Conservation (phyloP, 306 rosid genomes). For the Fagus crenata region DNA sequence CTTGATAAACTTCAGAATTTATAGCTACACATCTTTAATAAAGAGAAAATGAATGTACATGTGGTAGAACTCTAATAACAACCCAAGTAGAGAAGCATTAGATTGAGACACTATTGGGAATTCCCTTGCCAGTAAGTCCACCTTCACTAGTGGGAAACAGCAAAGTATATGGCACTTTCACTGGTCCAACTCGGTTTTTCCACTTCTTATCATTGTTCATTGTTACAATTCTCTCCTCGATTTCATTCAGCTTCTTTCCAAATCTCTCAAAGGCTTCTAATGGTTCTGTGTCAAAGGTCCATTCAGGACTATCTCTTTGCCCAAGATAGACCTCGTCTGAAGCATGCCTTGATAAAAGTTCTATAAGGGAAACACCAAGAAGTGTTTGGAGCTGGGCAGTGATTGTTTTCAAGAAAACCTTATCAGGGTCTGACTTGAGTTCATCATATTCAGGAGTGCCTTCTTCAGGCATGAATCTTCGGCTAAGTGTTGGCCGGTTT, state of each 20-base stretch:
- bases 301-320: slow-evolving; percentile 49
- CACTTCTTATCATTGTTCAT: slow-evolving; percentile 52
- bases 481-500: slow-evolving; percentile 47
- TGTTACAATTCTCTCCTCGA: slow-evolving; percentile 44
- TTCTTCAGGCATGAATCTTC: slow-evolving; percentile 44
- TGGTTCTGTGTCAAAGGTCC: slow-evolving; percentile 56
- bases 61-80: neutral
- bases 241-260: slow-evolving; percentile 45
- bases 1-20: no score
- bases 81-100: slow-evolving; percentile 23
- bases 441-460: slow-evolving; percentile 52
- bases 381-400: slow-evolving; percentile 48
- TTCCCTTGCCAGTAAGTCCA: slow-evolving; percentile 77
- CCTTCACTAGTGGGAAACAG: slow-evolving; percentile 61
- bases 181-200: slow-evolving; percentile 64
- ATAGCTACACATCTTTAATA: no score
- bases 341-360: slow-evolving; percentile 51
- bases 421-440: slow-evolving; percentile 41
- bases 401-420: slow-evolving; percentile 47
- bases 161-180: slow-evolving; percentile 66
- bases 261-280: slow-evolving; percentile 55
- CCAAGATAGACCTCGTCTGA: slow-evolving; percentile 62
- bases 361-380: slow-evolving; percentile 43
- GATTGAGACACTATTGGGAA: slow-evolving; percentile 81
- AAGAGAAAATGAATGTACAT: no score